Evolutionary conservation across 345 rosid species (phyloP).

Genomic region (Angophora floribunda): DNA sequence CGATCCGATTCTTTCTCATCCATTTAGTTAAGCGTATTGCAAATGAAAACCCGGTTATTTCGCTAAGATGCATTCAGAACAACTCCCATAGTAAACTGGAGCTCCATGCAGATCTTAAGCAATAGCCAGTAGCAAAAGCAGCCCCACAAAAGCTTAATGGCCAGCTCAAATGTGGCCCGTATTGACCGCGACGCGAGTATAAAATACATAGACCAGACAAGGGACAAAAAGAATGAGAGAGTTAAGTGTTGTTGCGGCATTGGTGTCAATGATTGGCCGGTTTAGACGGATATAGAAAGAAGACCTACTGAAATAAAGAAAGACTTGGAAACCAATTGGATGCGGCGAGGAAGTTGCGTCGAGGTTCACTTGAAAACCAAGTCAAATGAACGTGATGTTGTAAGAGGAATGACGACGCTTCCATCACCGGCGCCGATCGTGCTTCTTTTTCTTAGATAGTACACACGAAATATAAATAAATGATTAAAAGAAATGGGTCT

Average conservation of each 20-base stretch:
- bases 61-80: neutral
- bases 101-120: neutral
- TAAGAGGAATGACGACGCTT: neutral
- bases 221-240: neutral
- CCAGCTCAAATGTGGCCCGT: neutral
- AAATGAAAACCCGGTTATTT: too few species aligned
- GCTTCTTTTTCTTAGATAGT: too few species aligned
- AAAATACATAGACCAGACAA: neutral
- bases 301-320: neutral
- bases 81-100: neutral
- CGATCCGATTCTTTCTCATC: too few species aligned
- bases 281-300: neutral
- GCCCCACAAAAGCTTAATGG: neutral
- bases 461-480: too few species aligned
- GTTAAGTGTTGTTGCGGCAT: neutral
- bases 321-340: neutral
- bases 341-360: neutral
- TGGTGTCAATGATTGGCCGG: neutral
- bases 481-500: too few species aligned
- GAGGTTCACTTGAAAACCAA: neutral
- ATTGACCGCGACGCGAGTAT: neutral
- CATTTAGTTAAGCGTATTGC: too few species aligned
- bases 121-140: neutral
- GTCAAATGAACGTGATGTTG: neutral
- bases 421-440: too few species aligned